Evolutionary conservation across 257 asterid genomes (phyloP).

Genomic region (Plectranthus barbatus): DNA sequence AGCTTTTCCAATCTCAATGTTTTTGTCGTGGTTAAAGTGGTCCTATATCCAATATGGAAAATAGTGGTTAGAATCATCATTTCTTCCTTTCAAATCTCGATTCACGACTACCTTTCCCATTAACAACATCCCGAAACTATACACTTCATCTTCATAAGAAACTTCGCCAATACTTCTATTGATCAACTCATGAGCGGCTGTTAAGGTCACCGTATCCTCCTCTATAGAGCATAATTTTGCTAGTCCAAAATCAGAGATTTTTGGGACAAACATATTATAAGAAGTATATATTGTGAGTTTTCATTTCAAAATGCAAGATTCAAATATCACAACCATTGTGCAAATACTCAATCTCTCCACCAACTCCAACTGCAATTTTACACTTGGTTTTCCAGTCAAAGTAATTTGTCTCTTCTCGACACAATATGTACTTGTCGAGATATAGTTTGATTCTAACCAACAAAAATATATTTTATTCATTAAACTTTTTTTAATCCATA

Average conservation of each 20-base stretch:
- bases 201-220: not conserved
- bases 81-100: not conserved
- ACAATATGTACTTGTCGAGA: not conserved
- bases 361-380: slow-evolving; percentile 16
- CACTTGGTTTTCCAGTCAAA: not conserved
- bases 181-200: slow-evolving; percentile 15
- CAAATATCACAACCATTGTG: slow-evolving; percentile 2
- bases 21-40: slow-evolving; percentile 2
- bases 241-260: slow-evolving; percentile 19
- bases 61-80: not conserved
- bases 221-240: slow-evolving; percentile 6
- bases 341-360: slow-evolving; percentile 15
- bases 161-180: slow-evolving; percentile 10
- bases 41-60: slow-evolving; percentile 14
- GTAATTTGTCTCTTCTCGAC: not conserved
- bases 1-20: not conserved
- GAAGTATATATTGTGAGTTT: slow-evolving; percentile 13
- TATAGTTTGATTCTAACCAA: too few relatives aligned
- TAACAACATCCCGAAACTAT: slow-evolving; percentile 24
- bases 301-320: slow-evolving; percentile 16
- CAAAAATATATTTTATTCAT: too few relatives aligned
- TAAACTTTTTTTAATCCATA: too few relatives aligned
- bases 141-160: slow-evolving; percentile 6
- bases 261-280: slow-evolving; percentile 13
- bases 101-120: slow-evolving; percentile 10